Base-by-base conservation (phyloP, 192 early-diverging fungal genomes). In the Rhizophagus sp. region DNA sequence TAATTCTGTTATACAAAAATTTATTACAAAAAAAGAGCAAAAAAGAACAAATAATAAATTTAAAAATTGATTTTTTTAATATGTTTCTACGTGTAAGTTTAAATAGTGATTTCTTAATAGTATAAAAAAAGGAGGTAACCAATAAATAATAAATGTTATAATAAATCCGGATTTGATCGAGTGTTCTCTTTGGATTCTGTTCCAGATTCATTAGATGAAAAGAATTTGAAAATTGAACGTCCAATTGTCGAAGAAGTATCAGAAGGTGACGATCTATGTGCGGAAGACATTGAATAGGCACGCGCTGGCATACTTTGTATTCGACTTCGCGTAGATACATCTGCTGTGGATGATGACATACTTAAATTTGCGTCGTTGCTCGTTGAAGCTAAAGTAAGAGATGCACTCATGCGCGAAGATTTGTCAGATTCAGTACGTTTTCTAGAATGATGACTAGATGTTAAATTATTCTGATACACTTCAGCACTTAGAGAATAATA, bases 401-500 rank as follows among this genome's bases (percentile, higher is more conserved):
- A 57, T 7, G 52, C 52, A 57, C 52, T 57, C 52, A 57, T 57
- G 4, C 52, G 52, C 0, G 52, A 57, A 7, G 52, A 57, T 57
- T n/a, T 57, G 15, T 57, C 52, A 57, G 52, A 57, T 5, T 22
- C 52, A 1, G 52, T 7, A 57, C 52, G 52, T 57, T 57, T 57
- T 57, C 4, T 57, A 1, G 52, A 57, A 22, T 57, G 52, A 57
- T 57, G 52, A 17, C 52, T 57, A n/a, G 52, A 7, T 57, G 52
- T 57, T 57, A 7, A 57, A 22, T 6, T 57, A 65, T 65, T 77
- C 52, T 66, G 33, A 87, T 85, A 88, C 25, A 82, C 81, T 11
- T 88, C 87, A 1, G 84, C 87, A 13, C 88, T 84, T 3, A 90
- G 64, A n/a, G 83, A 75, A 50, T 86, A 90, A 49, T 86, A 90